Evolutionary conservation across 179 eudicot genomes (phyloP).

Genomic region (Silene coronaria): DNA sequence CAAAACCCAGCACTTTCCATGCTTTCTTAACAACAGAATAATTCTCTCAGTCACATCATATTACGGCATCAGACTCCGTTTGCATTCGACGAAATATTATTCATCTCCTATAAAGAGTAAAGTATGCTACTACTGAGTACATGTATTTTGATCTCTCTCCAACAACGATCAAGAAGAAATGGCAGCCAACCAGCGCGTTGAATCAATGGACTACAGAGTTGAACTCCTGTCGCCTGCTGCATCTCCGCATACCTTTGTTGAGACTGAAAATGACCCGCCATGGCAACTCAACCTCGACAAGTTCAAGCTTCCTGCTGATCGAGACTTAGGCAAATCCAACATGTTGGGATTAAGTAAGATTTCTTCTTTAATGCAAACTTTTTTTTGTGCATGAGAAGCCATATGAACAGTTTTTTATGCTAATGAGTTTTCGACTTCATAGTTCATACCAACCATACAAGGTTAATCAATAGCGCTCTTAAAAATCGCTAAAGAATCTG

Average conservation of each 20-base stretch:
- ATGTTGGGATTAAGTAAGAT: constrained; percentile 17
- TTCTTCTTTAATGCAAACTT: not conserved
- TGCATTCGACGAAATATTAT: not conserved
- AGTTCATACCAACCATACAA: not conserved
- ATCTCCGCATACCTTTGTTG: constrained; percentile 1
- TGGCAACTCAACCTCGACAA: constrained; percentile 16
- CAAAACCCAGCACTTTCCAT: constrained; percentile 4
- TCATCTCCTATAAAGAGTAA: constrained; percentile 3
- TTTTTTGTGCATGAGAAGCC: not conserved
- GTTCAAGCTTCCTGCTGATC: constrained; percentile 18
- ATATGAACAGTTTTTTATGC: not conserved
- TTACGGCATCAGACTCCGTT: constrained; percentile 2
- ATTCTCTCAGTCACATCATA: not conserved
- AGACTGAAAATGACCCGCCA: not conserved
- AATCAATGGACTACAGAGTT: constrained; percentile 18
- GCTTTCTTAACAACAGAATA: not conserved
- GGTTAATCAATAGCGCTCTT: not conserved
- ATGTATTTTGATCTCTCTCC: not conserved
- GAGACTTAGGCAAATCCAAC: not conserved
- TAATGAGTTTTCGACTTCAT: not conserved
- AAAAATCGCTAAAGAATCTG: not conserved
- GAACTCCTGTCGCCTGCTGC: constrained; percentile 11
- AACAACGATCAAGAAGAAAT: not conserved
- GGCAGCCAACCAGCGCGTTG: constrained; percentile 1
- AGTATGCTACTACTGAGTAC: not conserved